Evolutionary conservation across 192 early-diverging fungal species (phyloP).

Genomic region (Coemansia sp.): DNA sequence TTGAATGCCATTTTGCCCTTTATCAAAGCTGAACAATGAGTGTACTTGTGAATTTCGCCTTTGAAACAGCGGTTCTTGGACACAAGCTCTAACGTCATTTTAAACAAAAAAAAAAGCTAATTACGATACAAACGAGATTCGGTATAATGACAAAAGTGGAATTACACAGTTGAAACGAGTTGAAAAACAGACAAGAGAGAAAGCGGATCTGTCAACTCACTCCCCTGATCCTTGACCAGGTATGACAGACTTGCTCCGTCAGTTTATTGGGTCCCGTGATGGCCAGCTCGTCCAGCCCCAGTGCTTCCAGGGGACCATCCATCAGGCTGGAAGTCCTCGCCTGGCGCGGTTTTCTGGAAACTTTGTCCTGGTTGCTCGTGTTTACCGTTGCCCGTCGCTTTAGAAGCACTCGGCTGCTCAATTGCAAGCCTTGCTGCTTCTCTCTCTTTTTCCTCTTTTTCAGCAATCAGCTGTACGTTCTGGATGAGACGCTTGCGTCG

Average conservation of each 20-base stretch:
- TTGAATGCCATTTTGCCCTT: constrained; percentile 76
- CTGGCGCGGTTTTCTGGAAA: constrained; percentile 30
- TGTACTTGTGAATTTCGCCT: constrained; percentile 71
- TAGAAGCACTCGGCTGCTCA: not conserved
- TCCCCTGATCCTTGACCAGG: not conserved
- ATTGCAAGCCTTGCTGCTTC: not conserved
- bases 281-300: not conserved
- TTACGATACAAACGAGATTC: not conserved
- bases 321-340: constrained; percentile 36
- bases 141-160: not conserved
- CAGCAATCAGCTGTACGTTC: constrained; percentile 23
- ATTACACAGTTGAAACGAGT: not conserved
- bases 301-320: constrained; percentile 20
- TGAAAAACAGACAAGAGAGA: constrained; percentile 3
- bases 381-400: not conserved
- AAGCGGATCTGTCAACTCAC: not conserved
- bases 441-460: not conserved
- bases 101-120: not conserved
- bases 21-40: constrained; percentile 63
- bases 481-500: constrained; percentile 31
- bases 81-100: constrained; percentile 47
- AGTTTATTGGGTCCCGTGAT: not conserved
- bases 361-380: not conserved
- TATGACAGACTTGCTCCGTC: not conserved
- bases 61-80: constrained; percentile 66